Evolutionary conservation across 805 yeast species (phyloP).

Genomic region (Schizosaccharomyces osmophilus): DNA sequence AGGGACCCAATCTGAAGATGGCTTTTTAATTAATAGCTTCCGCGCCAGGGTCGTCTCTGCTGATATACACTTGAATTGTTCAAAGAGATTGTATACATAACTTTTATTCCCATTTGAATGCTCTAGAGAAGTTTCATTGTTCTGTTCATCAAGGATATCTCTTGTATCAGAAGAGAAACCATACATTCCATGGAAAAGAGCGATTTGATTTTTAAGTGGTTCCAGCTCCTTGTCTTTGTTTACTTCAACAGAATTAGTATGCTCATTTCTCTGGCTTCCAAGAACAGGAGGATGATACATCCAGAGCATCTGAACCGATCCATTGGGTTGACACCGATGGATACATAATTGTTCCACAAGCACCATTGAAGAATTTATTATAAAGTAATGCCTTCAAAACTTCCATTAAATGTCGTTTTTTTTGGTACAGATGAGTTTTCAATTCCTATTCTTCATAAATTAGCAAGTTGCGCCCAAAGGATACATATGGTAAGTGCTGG

Average conservation of each 20-base stretch:
- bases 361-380: not conserved
- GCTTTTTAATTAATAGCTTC: not conserved
- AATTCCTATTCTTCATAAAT: conserved; percentile 22
- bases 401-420: conserved; percentile 23
- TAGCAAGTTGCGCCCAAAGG: conserved; percentile 28
- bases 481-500: conserved; percentile 40
- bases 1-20: not conserved
- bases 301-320: not conserved
- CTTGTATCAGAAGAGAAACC: not conserved
- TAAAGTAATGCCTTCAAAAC: not conserved
- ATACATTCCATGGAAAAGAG: not conserved
- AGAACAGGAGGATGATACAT: not conserved
- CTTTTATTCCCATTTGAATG: not conserved
- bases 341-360: not conserved
- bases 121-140: not conserved
- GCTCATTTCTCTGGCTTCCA: not conserved
- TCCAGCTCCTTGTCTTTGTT: not conserved
- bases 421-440: conserved; percentile 63
- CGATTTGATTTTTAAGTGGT: not conserved
- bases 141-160: not conserved
- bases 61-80: not conserved
- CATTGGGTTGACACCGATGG: not conserved
- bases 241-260: not conserved
- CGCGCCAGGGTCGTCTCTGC: not conserved
- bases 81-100: not conserved